These are phyloP conservation scores for Eucalyptus urophylla DNA, from an alignment of 345 rosid genomes.

Conservation along the genomic window DNA sequence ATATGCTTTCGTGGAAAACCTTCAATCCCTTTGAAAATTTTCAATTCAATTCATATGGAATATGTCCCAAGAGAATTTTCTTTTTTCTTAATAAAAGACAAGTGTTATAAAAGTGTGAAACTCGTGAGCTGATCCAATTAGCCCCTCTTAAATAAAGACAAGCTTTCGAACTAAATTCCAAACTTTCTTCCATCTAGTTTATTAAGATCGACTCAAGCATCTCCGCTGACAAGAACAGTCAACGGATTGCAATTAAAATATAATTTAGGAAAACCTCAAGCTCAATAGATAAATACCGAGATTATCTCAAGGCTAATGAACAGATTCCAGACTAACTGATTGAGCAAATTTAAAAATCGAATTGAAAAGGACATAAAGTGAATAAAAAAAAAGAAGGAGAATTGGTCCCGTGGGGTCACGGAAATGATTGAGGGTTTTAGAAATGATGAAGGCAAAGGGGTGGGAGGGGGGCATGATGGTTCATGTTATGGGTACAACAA, in stretches of 20 bases:
- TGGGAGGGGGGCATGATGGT: not conserved
- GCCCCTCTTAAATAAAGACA: not conserved
- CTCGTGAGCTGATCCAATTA: not conserved
- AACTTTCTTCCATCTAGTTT: not conserved
- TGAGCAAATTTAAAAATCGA: not conserved
- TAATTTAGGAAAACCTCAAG: not conserved
- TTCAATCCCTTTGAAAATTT: accelerated
- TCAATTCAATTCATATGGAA: not conserved
- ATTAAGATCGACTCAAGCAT: accelerated
- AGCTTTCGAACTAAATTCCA: not conserved
- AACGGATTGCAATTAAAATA: not conserved
- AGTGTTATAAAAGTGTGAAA: not conserved
- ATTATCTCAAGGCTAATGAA: not conserved
- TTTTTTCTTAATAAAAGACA: not conserved
- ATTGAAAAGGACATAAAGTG: not conserved
- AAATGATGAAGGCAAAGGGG: not conserved
- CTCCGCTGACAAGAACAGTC: accelerated
- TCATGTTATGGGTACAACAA: not conserved
- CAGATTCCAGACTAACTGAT: not conserved
- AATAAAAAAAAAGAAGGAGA: accelerated
- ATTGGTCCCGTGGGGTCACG: not conserved
- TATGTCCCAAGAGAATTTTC: not conserved
- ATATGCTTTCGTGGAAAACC: not conserved
- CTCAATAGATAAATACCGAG: not conserved
- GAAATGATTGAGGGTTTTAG: not conserved